Base-by-base conservation (phyloP, 2,329 filamentous ascomycete genomes). In the Scytalidium sp. region DNA sequence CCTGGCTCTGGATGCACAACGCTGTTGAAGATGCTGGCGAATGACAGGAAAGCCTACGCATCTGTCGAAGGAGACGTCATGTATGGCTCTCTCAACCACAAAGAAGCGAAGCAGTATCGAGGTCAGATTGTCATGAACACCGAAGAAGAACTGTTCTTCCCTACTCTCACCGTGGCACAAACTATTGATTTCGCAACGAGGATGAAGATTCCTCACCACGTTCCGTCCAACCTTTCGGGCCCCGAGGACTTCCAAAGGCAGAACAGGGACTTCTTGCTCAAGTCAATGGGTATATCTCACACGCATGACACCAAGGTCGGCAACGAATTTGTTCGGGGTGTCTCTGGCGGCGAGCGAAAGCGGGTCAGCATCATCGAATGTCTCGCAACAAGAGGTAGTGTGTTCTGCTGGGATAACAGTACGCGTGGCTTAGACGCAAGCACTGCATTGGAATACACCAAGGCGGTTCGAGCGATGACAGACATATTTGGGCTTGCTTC, bases 1-100 rank as follows among this genome's bases (percentile, higher is more conserved):
- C 85, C 86, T 0, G 86, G 85, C 0, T 75, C 83, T 2, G 85
- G 85, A 27, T 90, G 87, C 63, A 88, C 85, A 0, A 87, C 85
- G 0, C 73, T 90, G 15, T 72, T 91, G 42, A 90, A 87, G 59
- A 74, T 87, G 58, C 72, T 90, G 4, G 75, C 84, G 45, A 90
- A 90, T 59, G 76, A 80, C 49, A 71, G 84, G 32, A 67, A 66
- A 4, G 84, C 84, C 3, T 88, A 79, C 56, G 72, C 75, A 39
- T 72, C 71, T 2, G 75, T 88, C 2, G 64, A 73, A 1, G 85
- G 84, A 0, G 75, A 85, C 29, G 75, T 87, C 3, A 68, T 71
- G 19, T 86, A 78, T 56, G 84, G 77, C 1, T 67, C 68, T 0
- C 65, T 80, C 47, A 60, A 63, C 3, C 53, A 66, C 1, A 62